These are phyloP conservation scores for Fraxinus paxiana DNA, from an alignment of 305 asterid species.

Conservation along the genomic window DNA sequence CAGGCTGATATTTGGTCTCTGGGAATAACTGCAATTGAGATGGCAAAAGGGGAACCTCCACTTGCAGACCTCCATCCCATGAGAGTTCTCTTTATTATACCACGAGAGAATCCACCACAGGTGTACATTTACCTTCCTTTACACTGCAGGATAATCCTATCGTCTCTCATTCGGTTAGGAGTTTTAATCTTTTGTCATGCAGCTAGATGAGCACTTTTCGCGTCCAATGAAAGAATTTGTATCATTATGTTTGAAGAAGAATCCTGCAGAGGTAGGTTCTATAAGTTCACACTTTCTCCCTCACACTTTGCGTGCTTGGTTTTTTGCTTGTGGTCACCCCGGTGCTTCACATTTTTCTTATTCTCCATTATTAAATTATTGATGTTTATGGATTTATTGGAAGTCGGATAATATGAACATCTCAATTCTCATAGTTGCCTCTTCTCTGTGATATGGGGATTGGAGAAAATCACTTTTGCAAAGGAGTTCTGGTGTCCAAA, in stretches of 20 bases:
- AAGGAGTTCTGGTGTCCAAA: background rate
- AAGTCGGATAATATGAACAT: background rate
- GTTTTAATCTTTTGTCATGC: conserved; percentile 36
- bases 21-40: conserved; percentile 90
- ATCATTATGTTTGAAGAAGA: conserved; percentile 77
- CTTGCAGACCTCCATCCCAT: conserved; percentile 95
- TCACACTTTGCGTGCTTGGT: background rate
- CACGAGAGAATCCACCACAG: conserved; percentile 98
- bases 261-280: conserved; percentile 74
- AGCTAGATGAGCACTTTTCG: conserved; percentile 94
- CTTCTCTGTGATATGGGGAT: background rate
- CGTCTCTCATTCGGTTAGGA: background rate
- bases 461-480: background rate
- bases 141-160: conserved; percentile 5
- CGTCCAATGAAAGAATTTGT: conserved; percentile 90
- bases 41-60: conserved; percentile 98
- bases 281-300: conserved; percentile 19
- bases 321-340: background rate
- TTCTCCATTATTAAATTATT: background rate
- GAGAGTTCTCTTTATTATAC: conserved; percentile 96
- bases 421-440: background rate
- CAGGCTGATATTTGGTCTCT: conserved; percentile 99
- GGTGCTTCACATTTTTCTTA: background rate
- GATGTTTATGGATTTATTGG: background rate
- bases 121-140: conserved; percentile 33